A percentile compares a stretch with the other conserved stretches of the same genome.
Evolutionary conservation across 2,329 filamentous ascomycete species (phyloP).

Genomic region (Chaetomium globosum): DNA sequence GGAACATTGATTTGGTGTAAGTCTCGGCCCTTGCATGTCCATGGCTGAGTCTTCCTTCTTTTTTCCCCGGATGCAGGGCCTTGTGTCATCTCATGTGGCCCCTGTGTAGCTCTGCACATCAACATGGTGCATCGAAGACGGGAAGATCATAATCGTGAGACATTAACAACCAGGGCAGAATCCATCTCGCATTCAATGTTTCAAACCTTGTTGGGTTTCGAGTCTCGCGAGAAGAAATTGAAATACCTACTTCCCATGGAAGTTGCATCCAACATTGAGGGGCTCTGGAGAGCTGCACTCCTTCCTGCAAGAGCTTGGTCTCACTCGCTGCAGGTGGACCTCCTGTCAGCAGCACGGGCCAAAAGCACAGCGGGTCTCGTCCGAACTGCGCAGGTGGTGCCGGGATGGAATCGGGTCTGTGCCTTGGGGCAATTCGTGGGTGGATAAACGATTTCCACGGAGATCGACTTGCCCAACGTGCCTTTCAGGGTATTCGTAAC

Average conservation of each 20-base stretch:
- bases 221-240: neutral
- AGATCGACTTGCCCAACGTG: neutral
- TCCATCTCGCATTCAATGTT: slow-evolving; percentile 22
- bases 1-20: neutral
- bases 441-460: neutral
- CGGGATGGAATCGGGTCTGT: neutral
- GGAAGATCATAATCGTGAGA: slow-evolving; percentile 27
- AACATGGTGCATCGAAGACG: neutral
- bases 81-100: slow-evolving; percentile 17
- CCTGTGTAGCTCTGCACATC: neutral
- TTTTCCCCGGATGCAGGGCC: neutral
- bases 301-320: slow-evolving; percentile 20
- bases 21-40: neutral
- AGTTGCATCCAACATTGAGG: neutral
- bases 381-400: neutral
- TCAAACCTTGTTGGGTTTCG: slow-evolving; percentile 14
- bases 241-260: neutral
- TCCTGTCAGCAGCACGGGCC: slow-evolving; percentile 34
- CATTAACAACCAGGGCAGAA: slow-evolving; percentile 16
- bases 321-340: slow-evolving; percentile 6
- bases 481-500: too few species aligned
- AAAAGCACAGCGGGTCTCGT: neutral
- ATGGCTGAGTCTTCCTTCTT: neutral
- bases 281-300: neutral
- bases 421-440: neutral